Percentiles rank a stretch among this genome's conserved stretches.
These are phyloP conservation scores for Paramecium octaurelia DNA, from an alignment of 73 alveolate genomes.

Conservation along the genomic window DNA sequence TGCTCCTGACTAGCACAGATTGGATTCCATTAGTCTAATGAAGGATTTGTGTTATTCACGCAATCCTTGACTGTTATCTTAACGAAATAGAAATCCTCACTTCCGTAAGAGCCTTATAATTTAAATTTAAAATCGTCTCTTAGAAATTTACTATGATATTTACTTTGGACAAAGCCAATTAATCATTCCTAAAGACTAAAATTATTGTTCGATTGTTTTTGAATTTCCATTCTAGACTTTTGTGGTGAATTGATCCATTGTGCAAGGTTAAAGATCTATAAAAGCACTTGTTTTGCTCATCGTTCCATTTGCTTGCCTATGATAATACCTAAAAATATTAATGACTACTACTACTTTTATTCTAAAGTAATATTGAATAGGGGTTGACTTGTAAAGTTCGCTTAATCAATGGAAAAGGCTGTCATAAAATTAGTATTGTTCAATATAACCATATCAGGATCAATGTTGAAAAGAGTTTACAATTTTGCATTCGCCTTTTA, in stretches of 20 bases:
- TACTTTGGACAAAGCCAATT: constrained; percentile 20
- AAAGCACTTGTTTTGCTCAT: neutral
- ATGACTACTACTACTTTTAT: neutral
- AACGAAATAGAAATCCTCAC: neutral
- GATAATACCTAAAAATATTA: neutral
- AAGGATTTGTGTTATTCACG: neutral
- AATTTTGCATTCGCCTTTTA: neutral
- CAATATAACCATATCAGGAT: neutral
- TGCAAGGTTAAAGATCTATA: neutral
- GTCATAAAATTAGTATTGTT: constrained; percentile 6
- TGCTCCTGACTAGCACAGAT: neutral
- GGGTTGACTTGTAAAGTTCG: neutral
- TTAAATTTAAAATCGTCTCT: neutral
- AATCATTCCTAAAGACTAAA: neutral
- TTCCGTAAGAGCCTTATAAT: neutral
- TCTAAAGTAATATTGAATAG: neutral
- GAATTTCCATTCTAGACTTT: neutral
- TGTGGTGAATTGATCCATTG: constrained; percentile 3
- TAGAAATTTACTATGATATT: neutral
- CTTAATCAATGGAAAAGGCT: neutral
- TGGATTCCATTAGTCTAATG: neutral
- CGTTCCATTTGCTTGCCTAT: neutral
- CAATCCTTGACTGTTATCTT: neutral
- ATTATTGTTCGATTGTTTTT: neutral
- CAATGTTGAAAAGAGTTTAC: neutral